Conservation (phyloP, 345 rosid species). For the Brassica carinata region DNA sequence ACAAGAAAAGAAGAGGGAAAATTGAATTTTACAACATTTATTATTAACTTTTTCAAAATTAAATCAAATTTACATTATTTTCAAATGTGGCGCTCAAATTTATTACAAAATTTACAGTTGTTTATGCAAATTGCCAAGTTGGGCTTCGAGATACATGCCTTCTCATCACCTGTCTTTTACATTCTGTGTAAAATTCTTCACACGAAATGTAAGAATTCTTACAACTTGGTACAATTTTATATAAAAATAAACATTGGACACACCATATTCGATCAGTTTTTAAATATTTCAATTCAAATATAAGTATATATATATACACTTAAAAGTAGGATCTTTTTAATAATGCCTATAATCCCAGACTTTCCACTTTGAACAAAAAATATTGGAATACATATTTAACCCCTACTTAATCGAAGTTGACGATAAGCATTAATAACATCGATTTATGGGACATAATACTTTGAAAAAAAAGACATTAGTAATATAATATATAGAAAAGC, state of each 20-base stretch:
- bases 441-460: not conserved
- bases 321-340: not conserved
- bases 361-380: not conserved
- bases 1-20: slow-evolving; percentile 29
- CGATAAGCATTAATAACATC: slow-evolving; percentile 34
- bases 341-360: not conserved
- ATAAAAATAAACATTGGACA: not conserved
- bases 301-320: not conserved
- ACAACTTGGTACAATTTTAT: not conserved
- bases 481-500: slow-evolving; percentile 3
- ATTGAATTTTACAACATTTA: not conserved
- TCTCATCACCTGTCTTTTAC: not conserved
- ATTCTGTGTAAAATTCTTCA: not conserved
- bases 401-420: slow-evolving; percentile 26
- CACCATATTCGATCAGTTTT: not conserved
- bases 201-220: not conserved
- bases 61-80: slow-evolving; percentile 1
- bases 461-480: not conserved
- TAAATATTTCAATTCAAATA: not conserved
- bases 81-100: slow-evolving; percentile 17
- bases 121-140: slow-evolving; percentile 16
- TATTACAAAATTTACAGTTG: not conserved
- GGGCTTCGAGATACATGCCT: slow-evolving; percentile 13
- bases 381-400: not conserved
- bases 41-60: not conserved